Conservation (phyloP, 208 protist genomes). For the Vickermania ingenoplastis region DNA sequence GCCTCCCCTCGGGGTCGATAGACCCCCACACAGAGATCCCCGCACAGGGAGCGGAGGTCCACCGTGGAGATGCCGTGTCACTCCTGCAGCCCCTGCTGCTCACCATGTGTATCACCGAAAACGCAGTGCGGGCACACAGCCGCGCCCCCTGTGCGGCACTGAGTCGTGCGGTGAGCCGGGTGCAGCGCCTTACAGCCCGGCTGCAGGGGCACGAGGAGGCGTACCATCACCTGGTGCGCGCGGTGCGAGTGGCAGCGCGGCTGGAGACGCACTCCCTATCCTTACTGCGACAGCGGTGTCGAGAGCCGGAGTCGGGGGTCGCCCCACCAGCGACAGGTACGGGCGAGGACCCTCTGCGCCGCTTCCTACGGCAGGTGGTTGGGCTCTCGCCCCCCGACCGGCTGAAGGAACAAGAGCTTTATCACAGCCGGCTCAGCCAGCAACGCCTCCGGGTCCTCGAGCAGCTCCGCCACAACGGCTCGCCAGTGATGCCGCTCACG, state of each 20-base stretch:
- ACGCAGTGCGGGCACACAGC: no score
- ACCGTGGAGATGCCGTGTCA: no score
- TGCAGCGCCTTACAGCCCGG: no score
- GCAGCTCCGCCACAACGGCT: no score
- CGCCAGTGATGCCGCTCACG: no score
- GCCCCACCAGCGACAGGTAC: neutral
- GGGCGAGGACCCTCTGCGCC: neutral
- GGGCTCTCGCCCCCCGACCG: neutral
- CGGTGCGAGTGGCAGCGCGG: neutral
- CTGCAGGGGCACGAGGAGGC: neutral
- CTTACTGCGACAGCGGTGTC: neutral
- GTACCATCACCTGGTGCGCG: neutral
- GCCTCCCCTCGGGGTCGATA: no score
- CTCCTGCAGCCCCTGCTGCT: no score
- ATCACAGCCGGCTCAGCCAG: neutral
- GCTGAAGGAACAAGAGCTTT: neutral
- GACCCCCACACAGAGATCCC: no score
- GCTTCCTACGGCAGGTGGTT: neutral
- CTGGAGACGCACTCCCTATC: neutral
- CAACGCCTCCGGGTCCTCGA: neutral
- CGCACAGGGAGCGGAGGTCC: no score
- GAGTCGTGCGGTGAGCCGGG: no score
- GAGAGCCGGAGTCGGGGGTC: neutral
- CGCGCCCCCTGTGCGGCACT: no score
- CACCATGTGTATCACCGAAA: no score